Percentiles rank a stretch among this genome's conserved stretches.
Evolutionary conservation across 2,329 filamentous ascomycete species (phyloP).

Genomic region (Xylaria multiplex): DNA sequence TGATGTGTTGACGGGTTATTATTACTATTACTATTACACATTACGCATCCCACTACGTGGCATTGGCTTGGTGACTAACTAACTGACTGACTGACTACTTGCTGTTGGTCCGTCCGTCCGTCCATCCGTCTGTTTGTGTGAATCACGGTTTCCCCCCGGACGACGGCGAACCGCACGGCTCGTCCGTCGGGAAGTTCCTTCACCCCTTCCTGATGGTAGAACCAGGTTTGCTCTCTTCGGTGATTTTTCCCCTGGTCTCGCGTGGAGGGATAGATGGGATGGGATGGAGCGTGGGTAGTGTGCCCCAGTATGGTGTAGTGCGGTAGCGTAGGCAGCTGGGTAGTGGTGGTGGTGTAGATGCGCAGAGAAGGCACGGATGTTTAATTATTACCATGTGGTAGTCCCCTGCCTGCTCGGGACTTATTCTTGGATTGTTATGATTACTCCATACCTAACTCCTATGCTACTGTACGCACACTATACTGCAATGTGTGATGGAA

Average conservation of each 20-base stretch:
- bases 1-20: too few species aligned
- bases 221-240: neutral
- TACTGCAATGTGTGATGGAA: too few species aligned
- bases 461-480: too few species aligned
- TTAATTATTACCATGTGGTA: conserved; percentile 22
- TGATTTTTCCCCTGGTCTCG: conserved; percentile 7
- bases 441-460: too few species aligned
- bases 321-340: too few species aligned
- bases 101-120: too few species aligned
- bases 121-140: neutral
- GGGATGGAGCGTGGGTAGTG: too few species aligned
- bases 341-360: too few species aligned
- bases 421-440: too few species aligned
- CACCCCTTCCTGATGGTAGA: too few species aligned
- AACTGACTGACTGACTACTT: too few species aligned
- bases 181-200: conserved; percentile 27
- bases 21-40: neutral
- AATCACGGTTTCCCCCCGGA: neutral
- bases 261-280: neutral
- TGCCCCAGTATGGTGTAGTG: too few species aligned
- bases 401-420: conserved; percentile 1
- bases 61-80: neutral
- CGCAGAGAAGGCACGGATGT: neutral
- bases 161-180: conserved; percentile 11
- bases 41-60: neutral